Percentiles rank a stretch among this genome's conserved stretches.
phyloP scores from a whole-genome alignment of 331 rosid genomes.

The Acacia concinna region DNA sequence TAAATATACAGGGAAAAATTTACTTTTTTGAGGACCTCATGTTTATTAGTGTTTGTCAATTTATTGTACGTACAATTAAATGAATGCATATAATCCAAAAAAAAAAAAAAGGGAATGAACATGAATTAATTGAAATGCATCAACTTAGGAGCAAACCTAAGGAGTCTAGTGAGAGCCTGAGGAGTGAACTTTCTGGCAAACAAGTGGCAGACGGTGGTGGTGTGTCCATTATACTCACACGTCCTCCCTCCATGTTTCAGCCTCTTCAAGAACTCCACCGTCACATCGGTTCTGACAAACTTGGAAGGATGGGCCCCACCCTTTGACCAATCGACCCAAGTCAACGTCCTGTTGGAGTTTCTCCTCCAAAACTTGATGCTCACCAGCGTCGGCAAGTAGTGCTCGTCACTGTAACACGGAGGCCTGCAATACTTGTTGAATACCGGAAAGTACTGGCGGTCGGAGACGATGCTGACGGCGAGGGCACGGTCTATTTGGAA shows the following conservation, averaged over 20 bases:
- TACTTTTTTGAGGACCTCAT: neutral
- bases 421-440: constrained; percentile 40
- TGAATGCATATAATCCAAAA: neutral
- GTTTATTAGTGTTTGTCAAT: neutral
- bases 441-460: constrained; percentile 38
- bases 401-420: constrained; percentile 48
- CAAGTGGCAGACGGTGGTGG: constrained; percentile 44
- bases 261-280: constrained; percentile 37
- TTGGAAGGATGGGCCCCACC: constrained; percentile 55
- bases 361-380: constrained; percentile 42
- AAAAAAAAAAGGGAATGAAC: neutral
- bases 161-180: constrained; percentile 45
- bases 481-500: constrained; percentile 52
- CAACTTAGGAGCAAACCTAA: constrained; percentile 58
- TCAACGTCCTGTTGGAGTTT: constrained; percentile 53
- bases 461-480: constrained; percentile 42
- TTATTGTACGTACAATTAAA: neutral
- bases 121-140: constrained; percentile 51
- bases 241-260: constrained; percentile 42
- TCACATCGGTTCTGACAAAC: constrained; percentile 43
- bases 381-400: constrained; percentile 49
- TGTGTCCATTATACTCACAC: constrained; percentile 54
- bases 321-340: constrained; percentile 68
- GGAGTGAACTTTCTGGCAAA: constrained; percentile 71
- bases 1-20: neutral